Evolutionary conservation across 192 early-diverging fungal genomes (phyloP).

Genomic region (Ramicandelaber brevisporus): DNA sequence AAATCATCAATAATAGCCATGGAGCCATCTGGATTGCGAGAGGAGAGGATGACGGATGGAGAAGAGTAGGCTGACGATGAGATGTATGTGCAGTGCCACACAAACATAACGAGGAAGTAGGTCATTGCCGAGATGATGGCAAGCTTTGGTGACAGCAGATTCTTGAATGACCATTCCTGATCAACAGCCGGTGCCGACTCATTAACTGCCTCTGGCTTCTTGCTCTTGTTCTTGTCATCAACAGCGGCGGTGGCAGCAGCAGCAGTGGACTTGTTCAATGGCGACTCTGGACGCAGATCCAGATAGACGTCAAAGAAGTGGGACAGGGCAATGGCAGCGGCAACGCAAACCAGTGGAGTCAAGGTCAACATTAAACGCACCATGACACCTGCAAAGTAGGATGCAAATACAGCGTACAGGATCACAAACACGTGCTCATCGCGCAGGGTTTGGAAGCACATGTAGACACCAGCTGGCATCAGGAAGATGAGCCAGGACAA

Average conservation of each 20-base stretch:
- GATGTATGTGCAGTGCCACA: constrained; percentile 96
- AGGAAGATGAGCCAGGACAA: constrained; percentile 86
- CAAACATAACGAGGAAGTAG: constrained; percentile 61
- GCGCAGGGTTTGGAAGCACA: constrained; percentile 80
- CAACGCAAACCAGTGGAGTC: constrained; percentile 91
- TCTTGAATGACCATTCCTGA: too few relatives aligned
- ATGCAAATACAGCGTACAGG: constrained; percentile 87
- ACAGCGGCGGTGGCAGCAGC: constrained; percentile 1
- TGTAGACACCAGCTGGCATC: constrained; percentile 92
- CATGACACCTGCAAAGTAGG: constrained; percentile 99
- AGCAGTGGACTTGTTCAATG: background rate
- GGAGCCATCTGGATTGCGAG: constrained; percentile 63
- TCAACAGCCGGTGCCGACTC: too few relatives aligned
- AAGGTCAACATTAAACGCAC: constrained; percentile 96
- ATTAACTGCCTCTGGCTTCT: constrained; percentile 4
- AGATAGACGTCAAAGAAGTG: constrained; percentile 70
- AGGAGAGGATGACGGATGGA: constrained; percentile 92
- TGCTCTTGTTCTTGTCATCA: constrained; percentile 6
- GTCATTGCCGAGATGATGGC: constrained; percentile 36
- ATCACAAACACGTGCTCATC: constrained; percentile 98
- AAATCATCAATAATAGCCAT: constrained; percentile 97
- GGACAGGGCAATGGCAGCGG: constrained; percentile 74
- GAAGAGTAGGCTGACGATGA: constrained; percentile 96
- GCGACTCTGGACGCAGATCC: constrained; percentile 11
- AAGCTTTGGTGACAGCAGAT: too few relatives aligned